These are phyloP conservation scores for Talaromyces sp. DNA, from an alignment of 2,329 filamentous ascomycete genomes.

Conservation along the genomic window DNA sequence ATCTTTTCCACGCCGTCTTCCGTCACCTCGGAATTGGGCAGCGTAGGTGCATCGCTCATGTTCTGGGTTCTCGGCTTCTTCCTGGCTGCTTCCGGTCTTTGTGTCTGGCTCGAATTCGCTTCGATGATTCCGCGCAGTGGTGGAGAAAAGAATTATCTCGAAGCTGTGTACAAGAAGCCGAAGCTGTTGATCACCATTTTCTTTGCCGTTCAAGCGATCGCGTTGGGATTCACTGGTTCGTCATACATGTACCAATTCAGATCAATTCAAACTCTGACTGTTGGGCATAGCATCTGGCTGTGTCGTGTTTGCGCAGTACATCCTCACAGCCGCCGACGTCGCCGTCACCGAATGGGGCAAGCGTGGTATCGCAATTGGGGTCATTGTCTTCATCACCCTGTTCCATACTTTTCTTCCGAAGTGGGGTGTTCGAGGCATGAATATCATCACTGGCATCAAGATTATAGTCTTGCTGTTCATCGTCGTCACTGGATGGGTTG, in stretches of 20 bases:
- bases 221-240: constrained; percentile 43
- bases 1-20: constrained; percentile 56
- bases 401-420: constrained; percentile 41
- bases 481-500: constrained; percentile 27
- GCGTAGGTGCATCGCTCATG: constrained; percentile 52
- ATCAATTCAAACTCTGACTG: not conserved
- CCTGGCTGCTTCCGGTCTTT: constrained; percentile 46
- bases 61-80: constrained; percentile 53
- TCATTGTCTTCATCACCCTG: constrained; percentile 35
- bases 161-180: constrained; percentile 44
- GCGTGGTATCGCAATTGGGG: constrained; percentile 28
- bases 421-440: constrained; percentile 43
- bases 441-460: constrained; percentile 46
- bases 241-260: not conserved
- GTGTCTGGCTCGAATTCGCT: constrained; percentile 48
- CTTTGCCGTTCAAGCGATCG: constrained; percentile 47
- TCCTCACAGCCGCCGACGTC: constrained; percentile 25
- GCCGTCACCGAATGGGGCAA: constrained; percentile 26
- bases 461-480: constrained; percentile 42
- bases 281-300: constrained; percentile 23
- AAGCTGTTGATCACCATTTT: constrained; percentile 47
- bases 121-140: constrained; percentile 45
- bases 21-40: constrained; percentile 54
- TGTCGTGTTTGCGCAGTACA: constrained; percentile 27
- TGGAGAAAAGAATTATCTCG: constrained; percentile 49